Base-by-base conservation (phyloP, 2,329 filamentous ascomycete genomes). In the Scedosporium aurantiacum region DNA sequence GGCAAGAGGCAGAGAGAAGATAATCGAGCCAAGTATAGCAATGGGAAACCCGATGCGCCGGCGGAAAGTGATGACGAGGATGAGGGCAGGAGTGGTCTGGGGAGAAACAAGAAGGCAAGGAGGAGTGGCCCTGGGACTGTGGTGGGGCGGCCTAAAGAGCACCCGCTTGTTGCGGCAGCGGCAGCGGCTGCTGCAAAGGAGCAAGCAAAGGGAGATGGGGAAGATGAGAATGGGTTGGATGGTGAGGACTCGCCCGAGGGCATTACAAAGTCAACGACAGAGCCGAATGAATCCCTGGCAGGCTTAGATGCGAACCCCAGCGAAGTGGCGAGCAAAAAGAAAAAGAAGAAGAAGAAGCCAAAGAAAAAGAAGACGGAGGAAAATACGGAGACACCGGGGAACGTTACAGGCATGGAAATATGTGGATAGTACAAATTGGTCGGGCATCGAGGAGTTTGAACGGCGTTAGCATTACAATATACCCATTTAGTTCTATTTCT, bases 21-120 rank as follows among this genome's bases (percentile, higher is more conserved):
- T 41, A 32, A 58, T 14, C 10, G 16, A 52, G 25, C 2, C 12
- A 58, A 58, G 57, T 62, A 8, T 28, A 37, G 37, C 28, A 40
- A 10, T 40, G 10, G 52, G 32, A 63, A 65, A 21, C 62, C 64
- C 4, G n/a, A 18, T 2, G 25, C 25, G 21, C 14, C 25, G 58
- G 73, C 73, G 63, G 73, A 71, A 27, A 71, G 72, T 21, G 70
- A 72, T 5, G 72, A 76, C 1, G 68, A 69, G 54, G 69, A 70
- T 14, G 67, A 69, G 10, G 74, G 75, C 5, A 66, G 75, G 58
- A 73, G 73, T 60, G 72, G 68, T 56, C 54, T 76, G 2, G 75
- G 74, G 1, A 74, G 71, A 67, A 69, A 70, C 61, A 76, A 76
- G 67, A 69, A 71, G 64, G 65, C 66, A 28, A 65, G 61, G 37